Percentiles rank a stretch among this genome's conserved stretches.
These are phyloP conservation scores for Zychaea mexicana DNA, from an alignment of 371 early-diverging fungal species.

Conservation along the genomic window DNA sequence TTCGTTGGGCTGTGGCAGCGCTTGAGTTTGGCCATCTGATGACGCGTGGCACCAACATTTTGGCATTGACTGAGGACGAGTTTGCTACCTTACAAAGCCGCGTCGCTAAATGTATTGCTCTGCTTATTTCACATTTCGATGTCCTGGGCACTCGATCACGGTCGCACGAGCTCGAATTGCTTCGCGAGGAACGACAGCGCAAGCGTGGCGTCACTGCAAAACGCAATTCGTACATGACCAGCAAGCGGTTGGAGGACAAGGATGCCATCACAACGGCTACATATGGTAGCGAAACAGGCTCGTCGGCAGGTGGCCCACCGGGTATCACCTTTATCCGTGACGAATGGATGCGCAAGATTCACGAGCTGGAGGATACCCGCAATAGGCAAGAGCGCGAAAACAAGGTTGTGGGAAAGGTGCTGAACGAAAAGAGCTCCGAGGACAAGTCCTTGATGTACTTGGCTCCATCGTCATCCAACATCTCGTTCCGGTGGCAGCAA, in stretches of 20 bases:
- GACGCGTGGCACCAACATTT: constrained; percentile 60
- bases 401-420: constrained; percentile 74
- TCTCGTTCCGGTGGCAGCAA: constrained; percentile 86
- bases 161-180: constrained; percentile 44
- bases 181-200: constrained; percentile 36
- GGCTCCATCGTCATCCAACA: constrained; percentile 74
- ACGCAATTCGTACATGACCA: constrained; percentile 39
- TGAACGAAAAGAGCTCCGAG: constrained; percentile 77
- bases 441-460: constrained; percentile 77
- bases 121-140: constrained; percentile 84
- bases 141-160: constrained; percentile 65
- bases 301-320: constrained; percentile 8
- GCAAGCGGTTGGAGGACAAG: constrained; percentile 24
- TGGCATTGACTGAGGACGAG: constrained; percentile 31
- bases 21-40: constrained; percentile 82
- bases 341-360: constrained; percentile 56
- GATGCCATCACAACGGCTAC: constrained; percentile 40
- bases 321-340: constrained; percentile 52
- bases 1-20: constrained; percentile 88
- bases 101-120: constrained; percentile 78
- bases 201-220: constrained; percentile 38
- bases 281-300: constrained; percentile 22
- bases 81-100: constrained; percentile 70
- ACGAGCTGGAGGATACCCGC: constrained; percentile 50
- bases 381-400: constrained; percentile 54